phyloP scores from a whole-genome alignment of 2,329 filamentous ascomycete genomes.

The Fusarium sp. region DNA sequence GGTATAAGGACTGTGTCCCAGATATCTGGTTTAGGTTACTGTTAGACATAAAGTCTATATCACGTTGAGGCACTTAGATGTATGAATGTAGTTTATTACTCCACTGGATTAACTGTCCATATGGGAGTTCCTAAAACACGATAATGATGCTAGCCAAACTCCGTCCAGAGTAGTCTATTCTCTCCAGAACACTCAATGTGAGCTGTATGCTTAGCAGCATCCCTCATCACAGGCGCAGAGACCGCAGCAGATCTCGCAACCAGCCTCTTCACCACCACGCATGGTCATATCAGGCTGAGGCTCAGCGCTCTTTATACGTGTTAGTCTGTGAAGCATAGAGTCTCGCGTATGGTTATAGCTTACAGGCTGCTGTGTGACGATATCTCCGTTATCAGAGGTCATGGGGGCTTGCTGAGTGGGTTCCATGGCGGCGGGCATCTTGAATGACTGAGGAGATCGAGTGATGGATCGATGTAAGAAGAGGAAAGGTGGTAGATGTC shows the following conservation, averaged over 20 bases:
- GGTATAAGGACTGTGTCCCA: background rate
- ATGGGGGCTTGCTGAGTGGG: constrained; percentile 60
- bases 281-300: constrained; percentile 59
- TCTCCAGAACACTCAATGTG: background rate
- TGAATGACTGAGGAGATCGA: constrained; percentile 34
- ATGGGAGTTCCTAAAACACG: constrained; percentile 18
- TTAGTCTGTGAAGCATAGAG: constrained; percentile 2
- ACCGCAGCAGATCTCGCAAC: constrained; percentile 61
- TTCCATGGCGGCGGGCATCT: constrained; percentile 57
- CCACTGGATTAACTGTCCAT: constrained; percentile 4
- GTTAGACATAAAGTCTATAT: background rate
- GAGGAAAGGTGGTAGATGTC: constrained; percentile 15
- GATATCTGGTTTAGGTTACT: constrained; percentile 1
- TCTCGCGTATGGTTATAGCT: constrained; percentile 28
- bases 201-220: constrained; percentile 52
- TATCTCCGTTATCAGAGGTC: constrained; percentile 52
- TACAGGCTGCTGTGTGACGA: constrained; percentile 59
- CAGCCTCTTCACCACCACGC: constrained; percentile 60
- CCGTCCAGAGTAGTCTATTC: constrained; percentile 11
- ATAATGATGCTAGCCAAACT: constrained; percentile 32
- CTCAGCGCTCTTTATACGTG: constrained; percentile 50
- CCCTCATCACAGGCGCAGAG: constrained; percentile 59
- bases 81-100: constrained; percentile 5
- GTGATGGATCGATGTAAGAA: background rate
- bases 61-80: background rate